A percentile compares a stretch with the other conserved stretches of the same genome.
These are phyloP conservation scores for Colletotrichum eleusines DNA, from an alignment of 2,329 filamentous ascomycete species.

Conservation along the genomic window DNA sequence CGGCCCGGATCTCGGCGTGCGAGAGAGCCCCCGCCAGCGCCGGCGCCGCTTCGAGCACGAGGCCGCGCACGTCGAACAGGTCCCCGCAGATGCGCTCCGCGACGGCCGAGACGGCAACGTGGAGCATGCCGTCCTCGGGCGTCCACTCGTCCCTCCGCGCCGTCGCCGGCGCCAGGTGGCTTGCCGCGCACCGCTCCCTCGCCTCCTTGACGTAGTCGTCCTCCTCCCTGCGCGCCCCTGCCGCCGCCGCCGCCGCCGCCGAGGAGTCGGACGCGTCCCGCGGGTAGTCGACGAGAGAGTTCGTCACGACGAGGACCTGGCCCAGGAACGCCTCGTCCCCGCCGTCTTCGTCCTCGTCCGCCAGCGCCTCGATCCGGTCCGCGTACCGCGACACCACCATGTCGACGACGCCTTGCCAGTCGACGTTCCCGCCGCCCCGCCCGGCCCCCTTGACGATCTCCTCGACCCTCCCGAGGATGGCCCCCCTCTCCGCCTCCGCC, in stretches of 20 bases:
- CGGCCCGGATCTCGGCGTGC: slow-evolving; percentile 1
- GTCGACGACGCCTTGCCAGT: slow-evolving; percentile 78
- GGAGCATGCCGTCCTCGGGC: slow-evolving; percentile 58
- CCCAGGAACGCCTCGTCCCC: slow-evolving; percentile 49
- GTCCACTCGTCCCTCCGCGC: slow-evolving; percentile 49
- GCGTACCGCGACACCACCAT: slow-evolving; percentile 74
- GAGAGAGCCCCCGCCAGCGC: background rate
- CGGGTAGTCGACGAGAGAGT: slow-evolving; percentile 59
- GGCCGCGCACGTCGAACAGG: slow-evolving; percentile 14
- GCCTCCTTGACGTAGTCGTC: slow-evolving; percentile 53
- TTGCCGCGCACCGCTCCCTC: slow-evolving; percentile 59
- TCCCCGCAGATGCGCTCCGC: slow-evolving; percentile 53
- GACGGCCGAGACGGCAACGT: slow-evolving; percentile 56
- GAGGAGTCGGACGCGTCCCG: slow-evolving; percentile 31
- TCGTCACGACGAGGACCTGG: slow-evolving; percentile 55
- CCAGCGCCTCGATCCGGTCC: slow-evolving; percentile 58
- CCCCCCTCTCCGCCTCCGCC: slow-evolving; percentile 48
- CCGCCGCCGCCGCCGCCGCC: background rate
- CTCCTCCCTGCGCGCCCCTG: slow-evolving; percentile 24
- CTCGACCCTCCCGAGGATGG: slow-evolving; percentile 58
- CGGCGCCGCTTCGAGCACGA: slow-evolving; percentile 24
- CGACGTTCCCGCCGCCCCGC: slow-evolving; percentile 48
- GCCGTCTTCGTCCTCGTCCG: slow-evolving; percentile 40
- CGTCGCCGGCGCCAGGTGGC: slow-evolving; percentile 55
- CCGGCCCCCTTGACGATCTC: slow-evolving; percentile 52